Evolutionary conservation across 2,329 filamentous ascomycete genomes (phyloP), one percentile per base, ranked within the genome.

Genomic region (Pezicula carpinea): DNA sequence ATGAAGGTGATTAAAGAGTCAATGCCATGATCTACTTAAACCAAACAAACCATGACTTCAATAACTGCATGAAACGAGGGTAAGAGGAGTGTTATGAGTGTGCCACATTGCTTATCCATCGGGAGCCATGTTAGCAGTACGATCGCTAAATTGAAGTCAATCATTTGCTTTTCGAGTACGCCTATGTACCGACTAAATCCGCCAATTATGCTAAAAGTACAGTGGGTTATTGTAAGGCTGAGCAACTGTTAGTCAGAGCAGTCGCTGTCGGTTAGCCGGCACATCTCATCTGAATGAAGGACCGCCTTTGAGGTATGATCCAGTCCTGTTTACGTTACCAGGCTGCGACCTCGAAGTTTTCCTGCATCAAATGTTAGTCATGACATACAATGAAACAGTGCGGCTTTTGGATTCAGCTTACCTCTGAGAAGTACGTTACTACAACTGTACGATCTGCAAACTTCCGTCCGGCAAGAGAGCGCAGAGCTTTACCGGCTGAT

Each of bases 401-500:
- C 19, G 18, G 11, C 0, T n/a, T 35, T 3, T 8, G 5, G 29
- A 43, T 29, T 10, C 13, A 29, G 52, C 73, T 67, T 72, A 89
- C 87, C 79, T 97, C 95, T 18, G 90, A 87, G 67, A 96, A 99
- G 70, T 93, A 96, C 4, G 93, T 97, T 3, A 89, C 90, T 11
- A 99, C 90, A 22, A 99, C 95, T 3, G 93, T 99, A 59, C 95
- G 82, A 69, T 97, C 89, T 1, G 91, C 88, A 65, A 99, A 99
- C 66, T 97, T 96, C 55, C 95, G 80, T 39, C 93, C 93, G 23
- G 95, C 93, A 58, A 99, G 74, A n/a, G 89, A 85, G 60, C 85
- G 83, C 47, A 99, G 74, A 6, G 93, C 95, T 61, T 88, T 91
- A 53, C 87, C 85, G 17, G 92, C 88, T 7, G 84, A 82, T 43